These are phyloP conservation scores for Dactylellina sp. DNA, from an alignment of 2,329 filamentous ascomycete genomes.

Conservation along the genomic window DNA sequence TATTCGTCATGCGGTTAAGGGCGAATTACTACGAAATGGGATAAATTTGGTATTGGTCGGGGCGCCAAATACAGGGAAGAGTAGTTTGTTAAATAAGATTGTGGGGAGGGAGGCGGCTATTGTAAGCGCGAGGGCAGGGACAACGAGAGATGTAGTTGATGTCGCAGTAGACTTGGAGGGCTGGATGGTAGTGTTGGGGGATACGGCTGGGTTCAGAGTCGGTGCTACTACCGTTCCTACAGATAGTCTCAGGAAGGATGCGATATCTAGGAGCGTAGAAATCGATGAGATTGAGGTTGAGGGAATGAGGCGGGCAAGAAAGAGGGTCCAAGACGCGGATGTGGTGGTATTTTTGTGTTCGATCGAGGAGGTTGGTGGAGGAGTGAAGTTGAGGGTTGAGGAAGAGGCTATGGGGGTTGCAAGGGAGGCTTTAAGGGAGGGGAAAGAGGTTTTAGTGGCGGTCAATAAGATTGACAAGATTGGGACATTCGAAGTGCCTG, in stretches of 20 bases:
- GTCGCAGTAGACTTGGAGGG: conserved; percentile 88
- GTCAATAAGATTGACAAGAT: conserved; percentile 73
- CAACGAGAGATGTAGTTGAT: conserved; percentile 93
- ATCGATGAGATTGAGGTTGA: conserved; percentile 86
- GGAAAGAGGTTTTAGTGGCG: conserved; percentile 69
- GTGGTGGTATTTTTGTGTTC: conserved; percentile 84
- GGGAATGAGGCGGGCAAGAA: conserved; percentile 86
- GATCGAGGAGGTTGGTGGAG: conserved; percentile 69
- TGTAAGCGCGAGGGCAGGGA: conserved; percentile 91
- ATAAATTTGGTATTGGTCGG: conserved; percentile 88
- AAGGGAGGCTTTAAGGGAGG: conserved; percentile 69
- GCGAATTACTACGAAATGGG: conserved; percentile 84
- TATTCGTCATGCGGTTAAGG: conserved; percentile 80
- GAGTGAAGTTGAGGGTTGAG: conserved; percentile 58
- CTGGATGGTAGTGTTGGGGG: conserved; percentile 91
- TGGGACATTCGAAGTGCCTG: conserved; percentile 47
- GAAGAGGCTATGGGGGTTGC: conserved; percentile 61
- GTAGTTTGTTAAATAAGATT: conserved; percentile 88
- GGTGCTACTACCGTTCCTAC: background rate
- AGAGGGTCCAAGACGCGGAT: conserved; percentile 84
- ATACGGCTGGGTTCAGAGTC: conserved; percentile 85
- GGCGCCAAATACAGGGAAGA: conserved; percentile 94
- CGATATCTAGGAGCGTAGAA: conserved; percentile 57
- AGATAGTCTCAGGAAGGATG: conserved; percentile 14
- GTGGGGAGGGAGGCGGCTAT: conserved; percentile 95